A percentile compares a stretch with the other conserved stretches of the same genome.
phyloP scores from a whole-genome alignment of 768 basidiomycete genomes.

The Auriculariales sp. region DNA sequence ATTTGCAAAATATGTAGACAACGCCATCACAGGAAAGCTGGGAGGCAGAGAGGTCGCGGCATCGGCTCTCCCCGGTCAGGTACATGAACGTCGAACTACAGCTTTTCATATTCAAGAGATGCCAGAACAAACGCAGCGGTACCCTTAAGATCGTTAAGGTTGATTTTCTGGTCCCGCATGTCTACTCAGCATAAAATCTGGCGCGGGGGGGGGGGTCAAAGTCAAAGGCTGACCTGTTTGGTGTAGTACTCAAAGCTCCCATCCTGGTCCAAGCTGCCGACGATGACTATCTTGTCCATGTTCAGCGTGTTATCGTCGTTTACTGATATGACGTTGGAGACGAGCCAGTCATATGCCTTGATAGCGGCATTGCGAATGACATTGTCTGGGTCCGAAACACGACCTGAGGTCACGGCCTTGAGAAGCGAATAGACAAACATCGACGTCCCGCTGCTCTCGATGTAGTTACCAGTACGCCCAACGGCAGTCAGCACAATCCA shows the following conservation, averaged over 20 bases:
- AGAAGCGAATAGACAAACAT: slow-evolving; percentile 34
- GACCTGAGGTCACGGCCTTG: slow-evolving; percentile 27
- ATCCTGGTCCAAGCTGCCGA: slow-evolving; percentile 9
- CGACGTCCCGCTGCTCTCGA: slow-evolving; percentile 30
- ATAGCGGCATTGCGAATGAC: slow-evolving; percentile 22
- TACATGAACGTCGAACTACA: no score
- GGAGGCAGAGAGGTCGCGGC: no score
- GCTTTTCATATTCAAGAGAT: slow-evolving; percentile 26
- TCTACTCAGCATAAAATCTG: neutral
- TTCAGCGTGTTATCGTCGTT: slow-evolving; percentile 29
- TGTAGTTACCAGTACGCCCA: slow-evolving; percentile 29
- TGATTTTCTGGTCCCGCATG: slow-evolving; percentile 11
- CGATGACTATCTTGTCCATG: slow-evolving; percentile 31
- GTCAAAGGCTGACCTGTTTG: slow-evolving; percentile 27
- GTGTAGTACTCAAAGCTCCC: neutral
- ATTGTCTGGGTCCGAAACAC: slow-evolving; percentile 24
- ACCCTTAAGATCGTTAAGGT: slow-evolving; percentile 32
- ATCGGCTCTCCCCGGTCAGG: no score
- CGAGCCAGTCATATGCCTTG: slow-evolving; percentile 29
- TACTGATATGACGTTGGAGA: slow-evolving; percentile 23
- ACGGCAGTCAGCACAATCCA: slow-evolving; percentile 36
- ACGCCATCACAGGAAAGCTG: no score
- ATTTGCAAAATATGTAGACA: no score
- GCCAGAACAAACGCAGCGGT: slow-evolving; percentile 31
- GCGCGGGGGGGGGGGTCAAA: slow-evolving; percentile 21